These are phyloP conservation scores for Penicillium riverlandense DNA, from an alignment of 495 filamentous ascomycete species.

Conservation along the genomic window DNA sequence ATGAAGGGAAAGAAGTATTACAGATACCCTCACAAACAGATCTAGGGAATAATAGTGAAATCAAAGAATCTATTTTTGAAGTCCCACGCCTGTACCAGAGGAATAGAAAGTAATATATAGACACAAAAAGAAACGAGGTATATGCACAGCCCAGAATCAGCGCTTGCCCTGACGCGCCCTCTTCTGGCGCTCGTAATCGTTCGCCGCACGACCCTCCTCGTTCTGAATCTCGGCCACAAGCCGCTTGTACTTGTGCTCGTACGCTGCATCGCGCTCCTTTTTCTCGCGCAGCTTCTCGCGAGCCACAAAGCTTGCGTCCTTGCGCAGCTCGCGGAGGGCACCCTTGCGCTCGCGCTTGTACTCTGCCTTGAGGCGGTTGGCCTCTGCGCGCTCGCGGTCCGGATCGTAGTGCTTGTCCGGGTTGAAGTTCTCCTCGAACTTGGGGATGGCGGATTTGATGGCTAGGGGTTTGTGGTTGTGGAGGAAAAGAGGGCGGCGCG, in stretches of 20 bases:
- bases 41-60: too few relatives aligned
- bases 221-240: slow-evolving; percentile 92
- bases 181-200: slow-evolving; percentile 85
- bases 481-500: slow-evolving; percentile 72
- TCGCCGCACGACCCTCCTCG: slow-evolving; percentile 78
- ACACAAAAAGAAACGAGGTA: too few relatives aligned
- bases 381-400: slow-evolving; percentile 75
- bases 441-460: slow-evolving; percentile 83
- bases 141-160: slow-evolving; percentile 14
- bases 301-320: slow-evolving; percentile 87
- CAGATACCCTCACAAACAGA: too few relatives aligned
- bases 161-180: slow-evolving; percentile 56
- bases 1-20: too few relatives aligned
- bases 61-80: too few relatives aligned
- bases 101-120: too few relatives aligned
- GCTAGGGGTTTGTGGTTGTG: slow-evolving; percentile 86
- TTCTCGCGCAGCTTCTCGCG: slow-evolving; percentile 83
- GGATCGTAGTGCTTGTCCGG: slow-evolving; percentile 95
- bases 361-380: slow-evolving; percentile 74
- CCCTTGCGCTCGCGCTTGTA: slow-evolving; percentile 94
- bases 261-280: slow-evolving; percentile 81
- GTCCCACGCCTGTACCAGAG: too few relatives aligned
- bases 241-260: slow-evolving; percentile 90
- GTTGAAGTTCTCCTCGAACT: slow-evolving; percentile 94
- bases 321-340: slow-evolving; percentile 86